Evolutionary conservation across 305 asterid genomes (phyloP).

Genomic region (Fraxinus floribunda): DNA sequence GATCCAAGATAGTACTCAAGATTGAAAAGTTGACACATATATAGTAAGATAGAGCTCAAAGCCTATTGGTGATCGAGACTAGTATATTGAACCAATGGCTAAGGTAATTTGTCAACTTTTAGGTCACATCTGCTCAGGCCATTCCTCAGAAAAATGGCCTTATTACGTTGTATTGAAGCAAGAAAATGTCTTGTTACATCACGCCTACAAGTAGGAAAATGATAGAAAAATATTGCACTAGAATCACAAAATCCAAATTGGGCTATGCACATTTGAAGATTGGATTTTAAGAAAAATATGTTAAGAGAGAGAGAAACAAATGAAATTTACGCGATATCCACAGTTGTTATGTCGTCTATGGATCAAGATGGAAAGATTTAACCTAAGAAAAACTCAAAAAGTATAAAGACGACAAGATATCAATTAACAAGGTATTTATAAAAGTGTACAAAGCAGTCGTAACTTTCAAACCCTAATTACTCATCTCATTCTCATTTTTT

Average conservation of each 20-base stretch:
- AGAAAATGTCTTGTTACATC: constrained; percentile 32
- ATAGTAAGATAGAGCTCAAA: constrained; percentile 8
- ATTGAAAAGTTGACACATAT: background rate
- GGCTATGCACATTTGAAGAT: constrained; percentile 22
- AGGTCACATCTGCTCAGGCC: constrained; percentile 50
- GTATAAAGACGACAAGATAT: no score
- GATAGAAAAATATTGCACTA: constrained; percentile 28
- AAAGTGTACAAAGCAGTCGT: no score
- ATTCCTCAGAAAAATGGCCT: constrained; percentile 55
- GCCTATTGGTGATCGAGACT: constrained; percentile 18
- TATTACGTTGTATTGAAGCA: constrained; percentile 45
- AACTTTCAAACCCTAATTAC: no score
- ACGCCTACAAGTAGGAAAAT: constrained; percentile 17
- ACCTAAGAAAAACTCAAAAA: no score
- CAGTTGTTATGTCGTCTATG: background rate
- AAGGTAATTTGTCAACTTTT: constrained; percentile 49
- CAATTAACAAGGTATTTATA: no score
- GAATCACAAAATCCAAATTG: constrained; percentile 32
- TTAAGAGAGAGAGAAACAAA: background rate
- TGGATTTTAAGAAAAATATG: background rate
- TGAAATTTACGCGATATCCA: background rate
- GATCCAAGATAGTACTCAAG: constrained; percentile 17
- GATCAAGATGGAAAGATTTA: background rate
- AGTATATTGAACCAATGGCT: constrained; percentile 28
- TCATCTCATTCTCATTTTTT: no score